phyloP scores from a whole-genome alignment of 805 yeast genomes.

The Saccharomyces eubayanus region DNA sequence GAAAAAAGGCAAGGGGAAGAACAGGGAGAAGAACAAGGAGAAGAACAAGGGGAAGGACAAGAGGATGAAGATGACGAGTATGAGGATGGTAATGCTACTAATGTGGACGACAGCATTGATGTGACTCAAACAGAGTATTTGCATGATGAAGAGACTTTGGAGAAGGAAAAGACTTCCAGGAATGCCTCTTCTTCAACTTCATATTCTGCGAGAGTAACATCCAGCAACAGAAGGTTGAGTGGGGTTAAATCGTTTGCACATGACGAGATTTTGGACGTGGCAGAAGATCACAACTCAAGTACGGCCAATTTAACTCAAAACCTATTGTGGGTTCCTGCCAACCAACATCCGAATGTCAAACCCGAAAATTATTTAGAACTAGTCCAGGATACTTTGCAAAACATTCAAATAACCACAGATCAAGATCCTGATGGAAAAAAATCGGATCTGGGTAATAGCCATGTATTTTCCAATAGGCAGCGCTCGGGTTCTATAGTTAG shows the following conservation, averaged over 20 bases:
- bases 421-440: conserved; percentile 18
- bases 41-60: background rate
- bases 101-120: conserved; percentile 22
- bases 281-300: background rate
- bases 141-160: conserved; percentile 8
- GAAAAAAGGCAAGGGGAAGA: background rate
- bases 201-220: conserved; percentile 1
- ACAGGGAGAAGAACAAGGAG: background rate
- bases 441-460: conserved; percentile 4
- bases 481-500: conserved; percentile 23
- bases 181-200: background rate
- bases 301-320: conserved; percentile 31
- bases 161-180: background rate
- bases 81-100: conserved; percentile 3
- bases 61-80: background rate
- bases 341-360: conserved; percentile 86
- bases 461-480: background rate
- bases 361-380: conserved; percentile 76
- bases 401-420: conserved; percentile 12
- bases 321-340: conserved; percentile 92
- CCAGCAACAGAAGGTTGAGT: conserved; percentile 12
- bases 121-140: conserved; percentile 24
- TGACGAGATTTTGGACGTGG: background rate
- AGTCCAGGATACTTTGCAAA: conserved; percentile 40
- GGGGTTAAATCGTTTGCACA: conserved; percentile 17